phyloP scores from a whole-genome alignment of 2,329 filamentous ascomycete species.

The Penicillium paneum region DNA sequence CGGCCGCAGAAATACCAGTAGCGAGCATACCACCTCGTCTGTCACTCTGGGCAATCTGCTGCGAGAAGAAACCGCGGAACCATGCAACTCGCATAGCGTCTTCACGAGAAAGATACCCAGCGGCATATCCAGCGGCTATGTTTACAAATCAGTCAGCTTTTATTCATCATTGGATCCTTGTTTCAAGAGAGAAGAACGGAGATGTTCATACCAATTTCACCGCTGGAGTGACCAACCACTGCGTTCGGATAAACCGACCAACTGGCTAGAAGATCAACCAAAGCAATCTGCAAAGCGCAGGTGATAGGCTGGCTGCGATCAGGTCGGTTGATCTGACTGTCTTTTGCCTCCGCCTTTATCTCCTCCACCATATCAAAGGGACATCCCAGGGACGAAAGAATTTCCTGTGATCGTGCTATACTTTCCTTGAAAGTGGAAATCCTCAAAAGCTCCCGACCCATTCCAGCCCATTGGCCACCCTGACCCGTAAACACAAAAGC shows the following conservation, averaged over 20 bases:
- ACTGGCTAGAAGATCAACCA: constrained; percentile 23
- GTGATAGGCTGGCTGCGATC: constrained; percentile 25
- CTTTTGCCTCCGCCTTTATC: constrained; percentile 11
- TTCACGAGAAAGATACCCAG: constrained; percentile 17
- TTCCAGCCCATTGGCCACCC: constrained; percentile 44
- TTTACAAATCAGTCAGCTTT: neutral
- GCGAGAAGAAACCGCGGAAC: constrained; percentile 22
- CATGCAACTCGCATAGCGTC: constrained; percentile 25
- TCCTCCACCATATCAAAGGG: constrained; percentile 29
- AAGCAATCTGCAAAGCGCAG: constrained; percentile 27
- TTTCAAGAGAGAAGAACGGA: neutral
- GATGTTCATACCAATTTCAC: constrained; percentile 25
- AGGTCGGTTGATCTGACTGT: constrained; percentile 21
- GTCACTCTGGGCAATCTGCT: constrained; percentile 9
- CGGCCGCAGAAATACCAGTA: constrained; percentile 16
- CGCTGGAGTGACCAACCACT: constrained; percentile 33
- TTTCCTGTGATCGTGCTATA: constrained; percentile 6
- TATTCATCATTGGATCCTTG: neutral
- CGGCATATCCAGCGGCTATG: constrained; percentile 28
- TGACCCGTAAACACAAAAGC: constrained; percentile 44
- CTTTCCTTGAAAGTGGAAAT: constrained; percentile 14
- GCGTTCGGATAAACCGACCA: constrained; percentile 20
- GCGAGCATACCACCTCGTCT: constrained; percentile 32
- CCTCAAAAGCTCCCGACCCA: constrained; percentile 40
- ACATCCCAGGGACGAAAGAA: constrained; percentile 16